Evolutionary conservation across 352 stramenopile species (phyloP).

Genomic region (Aphanomyces astaci): DNA sequence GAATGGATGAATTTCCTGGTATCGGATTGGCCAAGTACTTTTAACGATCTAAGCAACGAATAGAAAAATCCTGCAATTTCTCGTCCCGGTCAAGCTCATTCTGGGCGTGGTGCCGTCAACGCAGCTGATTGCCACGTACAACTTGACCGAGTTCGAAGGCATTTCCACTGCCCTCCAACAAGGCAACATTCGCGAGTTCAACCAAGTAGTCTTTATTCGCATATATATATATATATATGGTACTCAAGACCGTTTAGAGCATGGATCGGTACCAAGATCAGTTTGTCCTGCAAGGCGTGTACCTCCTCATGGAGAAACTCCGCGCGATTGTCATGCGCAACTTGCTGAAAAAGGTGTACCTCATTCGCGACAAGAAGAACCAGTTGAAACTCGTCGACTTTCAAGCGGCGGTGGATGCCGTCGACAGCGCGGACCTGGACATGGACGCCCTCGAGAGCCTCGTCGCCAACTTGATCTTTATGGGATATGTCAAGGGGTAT

Average conservation of each 20-base stretch:
- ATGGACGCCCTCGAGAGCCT: constrained; percentile 96
- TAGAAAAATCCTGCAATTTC: constrained; percentile 90
- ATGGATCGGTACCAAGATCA: constrained; percentile 85
- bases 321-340: constrained; percentile 92
- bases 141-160: constrained; percentile 75
- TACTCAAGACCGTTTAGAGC: too few species aligned
- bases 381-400: constrained; percentile 89
- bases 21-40: too few species aligned
- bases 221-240: too few species aligned
- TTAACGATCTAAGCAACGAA: too few species aligned
- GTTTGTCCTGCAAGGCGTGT: constrained; percentile 90
- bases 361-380: constrained; percentile 48
- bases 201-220: constrained; percentile 36
- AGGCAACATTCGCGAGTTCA: constrained; percentile 90
- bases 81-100: constrained; percentile 91
- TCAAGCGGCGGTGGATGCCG: constrained; percentile 72
- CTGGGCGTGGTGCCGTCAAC: constrained; percentile 88
- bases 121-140: constrained; percentile 86
- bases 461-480: constrained; percentile 95
- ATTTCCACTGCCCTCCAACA: constrained; percentile 86
- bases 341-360: constrained; percentile 94
- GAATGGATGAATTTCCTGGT: too few species aligned
- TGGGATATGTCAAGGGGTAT: constrained; percentile 94
- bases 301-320: constrained; percentile 95
- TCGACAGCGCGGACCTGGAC: constrained; percentile 82